Base-by-base conservation (phyloP, 176 grass and related monocot genomes). In the Oryza brachyantha region DNA sequence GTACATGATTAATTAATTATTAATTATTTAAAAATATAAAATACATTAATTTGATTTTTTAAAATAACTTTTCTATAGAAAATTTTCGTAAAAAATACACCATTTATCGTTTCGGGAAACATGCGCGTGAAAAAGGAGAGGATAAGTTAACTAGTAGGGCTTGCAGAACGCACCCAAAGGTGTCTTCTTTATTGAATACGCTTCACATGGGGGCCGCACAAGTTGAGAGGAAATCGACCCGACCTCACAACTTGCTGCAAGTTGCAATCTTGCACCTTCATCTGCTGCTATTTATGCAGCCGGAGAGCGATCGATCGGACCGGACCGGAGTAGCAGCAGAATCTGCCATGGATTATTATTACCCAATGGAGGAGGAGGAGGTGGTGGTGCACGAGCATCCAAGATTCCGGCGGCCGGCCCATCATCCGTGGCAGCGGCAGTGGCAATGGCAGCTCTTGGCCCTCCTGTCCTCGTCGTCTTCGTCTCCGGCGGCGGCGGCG, bases 381-480 rank as follows among this genome's bases (percentile, higher is more conserved):
- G 67, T 28, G 73, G 31, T 2, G 31, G 34, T 66, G 75, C 24
- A 71, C 25, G 32, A 61, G 28, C 22, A 66, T 1, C 28, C 10
- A 45, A 57, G 77, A n/a, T 37, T 75, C 37, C 70, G 7, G 21
- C 8, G 4, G 19, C 5, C 68, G 5, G 13, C 25, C n/a, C 67
- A 72, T 28, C 50, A n/a, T n/a, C n/a, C n/a, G n/a, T n/a, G n/a
- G n/a, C n/a, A 35, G 57, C 60, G 64, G 59, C 84, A 36, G 39
- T 84, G 86, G 87, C 64, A 68, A 27, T 84, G 86, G 87, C 64
- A 61, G 35, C 62, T 84, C 64, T 61, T 76, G 77, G 66, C 64
- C 62, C 76, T 84, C 72, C 66, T 78, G 2, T 43, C 70, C 5
- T 68, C 79, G 5, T 31, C 64, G 24, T 67, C 73, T 21, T 59